Evolutionary conservation across 2,329 filamentous ascomycete species (phyloP), one percentile per base, ranked within the genome.

Genomic region (Plectosphaerella sp.): DNA sequence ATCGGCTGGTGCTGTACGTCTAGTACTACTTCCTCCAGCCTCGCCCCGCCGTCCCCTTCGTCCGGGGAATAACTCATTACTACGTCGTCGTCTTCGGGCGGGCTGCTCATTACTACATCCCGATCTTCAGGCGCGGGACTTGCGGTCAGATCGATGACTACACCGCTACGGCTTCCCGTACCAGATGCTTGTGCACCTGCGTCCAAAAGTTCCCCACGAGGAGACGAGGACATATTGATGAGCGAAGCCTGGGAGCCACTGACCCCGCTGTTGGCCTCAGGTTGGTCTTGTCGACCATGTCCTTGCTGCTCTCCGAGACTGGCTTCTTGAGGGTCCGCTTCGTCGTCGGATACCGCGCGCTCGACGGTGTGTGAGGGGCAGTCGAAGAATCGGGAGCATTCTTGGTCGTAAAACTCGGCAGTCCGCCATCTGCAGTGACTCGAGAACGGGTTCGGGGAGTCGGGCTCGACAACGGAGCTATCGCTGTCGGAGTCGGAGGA

Each of bases 301-400:
- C 11, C 28, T 33, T 33, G 28, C 8, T 33, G 8, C 11, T 33
- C 28, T 9, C 28, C 8, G 8, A 7, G 28, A 7, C 11, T 33
- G 28, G 16, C 7, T 56, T 33, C 52, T 8, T 48, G 48, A 8
- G 49, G 53, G 7, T 57, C 58, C 12, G 58, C 57, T 36, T 60
- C 57, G 53, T 64, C 62, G n/a, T 64, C 64, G 36, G 69, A 69
- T 18, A 67, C 53, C 25, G 58, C 60, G 49, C 76, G 68, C 58
- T 72, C 71, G 45, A 75, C 58, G 16, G 65, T 55, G 52, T 79
- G 76, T 4, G 73, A 71, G 33, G 76, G 76, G 43, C 76, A 78
- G 62, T 79, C 77, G 52, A 76, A 70, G 60, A 68, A 79, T 46
- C 69, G 70, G 11, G 68, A 68, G 59, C 75, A 77, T 61, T 78